Percentiles rank a stretch among this genome's conserved stretches.
Conservation (phyloP, 345 rosid species). For the Eutrema japonicum region DNA sequence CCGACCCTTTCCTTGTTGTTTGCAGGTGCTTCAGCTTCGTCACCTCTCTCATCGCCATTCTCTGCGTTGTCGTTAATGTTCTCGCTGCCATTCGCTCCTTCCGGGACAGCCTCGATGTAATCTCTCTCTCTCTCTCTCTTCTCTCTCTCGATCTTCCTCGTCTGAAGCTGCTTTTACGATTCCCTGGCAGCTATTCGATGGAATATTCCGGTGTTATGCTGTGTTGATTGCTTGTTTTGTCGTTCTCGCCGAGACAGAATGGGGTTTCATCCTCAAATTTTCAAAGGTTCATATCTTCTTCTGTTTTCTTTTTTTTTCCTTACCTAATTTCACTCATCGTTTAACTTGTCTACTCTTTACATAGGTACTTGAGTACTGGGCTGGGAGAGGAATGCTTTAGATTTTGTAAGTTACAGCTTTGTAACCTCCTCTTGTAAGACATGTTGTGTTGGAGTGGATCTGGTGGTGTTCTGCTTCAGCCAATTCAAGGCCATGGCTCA, state of each 20-base stretch:
- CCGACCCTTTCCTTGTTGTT: slow-evolving; percentile 71
- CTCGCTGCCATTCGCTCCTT: slow-evolving; percentile 86
- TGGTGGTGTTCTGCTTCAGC: neutral
- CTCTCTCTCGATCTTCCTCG: slow-evolving; percentile 2
- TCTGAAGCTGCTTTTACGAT: slow-evolving; percentile 21
- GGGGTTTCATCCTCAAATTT: slow-evolving; percentile 72
- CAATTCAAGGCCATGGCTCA: slow-evolving; percentile 1
- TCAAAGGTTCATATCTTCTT: slow-evolving; percentile 56
- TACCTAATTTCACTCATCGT: neutral
- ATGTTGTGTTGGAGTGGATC: neutral
- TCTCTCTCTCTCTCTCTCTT: neutral
- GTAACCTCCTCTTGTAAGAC: neutral
- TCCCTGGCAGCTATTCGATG: slow-evolving; percentile 69
- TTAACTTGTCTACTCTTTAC: slow-evolving; percentile 13
- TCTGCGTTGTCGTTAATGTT: slow-evolving; percentile 82
- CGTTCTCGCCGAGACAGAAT: slow-evolving; percentile 87
- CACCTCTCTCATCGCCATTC: slow-evolving; percentile 66
- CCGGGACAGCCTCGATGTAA: slow-evolving; percentile 75
- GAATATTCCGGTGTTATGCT: slow-evolving; percentile 91
- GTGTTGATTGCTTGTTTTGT: slow-evolving; percentile 71
- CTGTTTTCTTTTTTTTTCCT: neutral
- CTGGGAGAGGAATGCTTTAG: slow-evolving; percentile 98
- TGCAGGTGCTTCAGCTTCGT: slow-evolving; percentile 80
- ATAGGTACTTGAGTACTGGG: slow-evolving; percentile 93
- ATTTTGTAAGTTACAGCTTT: slow-evolving; percentile 76